Evolutionary conservation across 2,329 filamentous ascomycete species (phyloP).

Genomic region (Ophiostoma angusticollis): DNA sequence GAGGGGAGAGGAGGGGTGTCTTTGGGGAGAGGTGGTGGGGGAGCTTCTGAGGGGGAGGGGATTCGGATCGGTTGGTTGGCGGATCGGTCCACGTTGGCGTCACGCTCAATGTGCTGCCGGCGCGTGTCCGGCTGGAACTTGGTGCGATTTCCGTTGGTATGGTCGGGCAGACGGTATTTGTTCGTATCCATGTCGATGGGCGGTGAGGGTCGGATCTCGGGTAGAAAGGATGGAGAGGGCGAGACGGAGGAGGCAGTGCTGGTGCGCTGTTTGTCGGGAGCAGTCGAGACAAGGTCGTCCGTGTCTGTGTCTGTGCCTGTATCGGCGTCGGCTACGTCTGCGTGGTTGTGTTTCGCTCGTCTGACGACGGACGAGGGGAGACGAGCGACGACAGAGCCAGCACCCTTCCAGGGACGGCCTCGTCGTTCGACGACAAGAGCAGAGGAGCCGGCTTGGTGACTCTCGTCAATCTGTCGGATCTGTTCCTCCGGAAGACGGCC

Average conservation of each 20-base stretch:
- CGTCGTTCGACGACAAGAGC: constrained; percentile 45
- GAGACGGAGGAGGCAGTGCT: constrained; percentile 3
- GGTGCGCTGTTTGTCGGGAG: constrained; percentile 1
- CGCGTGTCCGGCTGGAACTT: constrained; percentile 47
- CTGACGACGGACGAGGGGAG: constrained; percentile 30
- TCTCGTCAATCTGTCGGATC: constrained; percentile 54
- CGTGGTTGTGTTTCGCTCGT: constrained; percentile 4
- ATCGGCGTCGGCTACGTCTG: constrained; percentile 7
- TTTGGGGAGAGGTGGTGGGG: constrained; percentile 36
- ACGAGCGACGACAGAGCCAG: constrained; percentile 42
- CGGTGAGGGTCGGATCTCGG: constrained; percentile 37
- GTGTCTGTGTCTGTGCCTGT: constrained; percentile 19
- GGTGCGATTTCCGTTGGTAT: constrained; percentile 54
- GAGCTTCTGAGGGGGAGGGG: constrained; percentile 19
- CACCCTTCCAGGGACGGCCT: constrained; percentile 60
- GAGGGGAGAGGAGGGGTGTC: constrained; percentile 33
- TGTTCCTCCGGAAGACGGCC: constrained; percentile 60
- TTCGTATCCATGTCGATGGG: constrained; percentile 55
- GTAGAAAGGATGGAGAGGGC: constrained; percentile 29
- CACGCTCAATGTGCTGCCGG: constrained; percentile 44
- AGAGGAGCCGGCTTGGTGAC: constrained; percentile 44
- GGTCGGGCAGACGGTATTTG: constrained; percentile 63
- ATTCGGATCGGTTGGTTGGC: not conserved
- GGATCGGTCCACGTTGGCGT: constrained; percentile 11
- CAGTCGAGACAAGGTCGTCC: constrained; percentile 13